These are phyloP conservation scores for Globisporangium nodosum DNA, from an alignment of 352 stramenopile species.

Conservation along the genomic window DNA sequence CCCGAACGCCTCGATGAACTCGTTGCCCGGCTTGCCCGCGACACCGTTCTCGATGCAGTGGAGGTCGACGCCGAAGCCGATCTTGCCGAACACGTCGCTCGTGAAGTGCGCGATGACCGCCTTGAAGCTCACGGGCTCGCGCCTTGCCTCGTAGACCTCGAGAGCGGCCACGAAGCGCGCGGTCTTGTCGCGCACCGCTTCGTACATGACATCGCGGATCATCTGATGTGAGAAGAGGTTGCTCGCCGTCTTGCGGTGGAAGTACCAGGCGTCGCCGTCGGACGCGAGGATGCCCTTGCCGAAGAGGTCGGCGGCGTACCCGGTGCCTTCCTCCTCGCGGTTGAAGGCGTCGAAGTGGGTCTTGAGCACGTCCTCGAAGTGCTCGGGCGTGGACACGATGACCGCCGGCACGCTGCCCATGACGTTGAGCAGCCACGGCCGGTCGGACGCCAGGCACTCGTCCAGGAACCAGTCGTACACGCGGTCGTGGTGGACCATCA, in stretches of 20 bases:
- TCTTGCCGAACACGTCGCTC: too few species aligned
- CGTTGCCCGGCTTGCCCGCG: slow-evolving; percentile 4
- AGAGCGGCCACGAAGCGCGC: neutral
- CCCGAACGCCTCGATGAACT: slow-evolving; percentile 38
- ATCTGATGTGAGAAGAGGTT: slow-evolving; percentile 36
- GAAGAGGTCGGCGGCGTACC: slow-evolving; percentile 20
- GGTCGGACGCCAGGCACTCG: too few species aligned
- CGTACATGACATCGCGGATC: slow-evolving; percentile 31
- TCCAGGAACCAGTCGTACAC: too few species aligned
- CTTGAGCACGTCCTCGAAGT: slow-evolving; percentile 33
- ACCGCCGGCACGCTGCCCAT: slow-evolving; percentile 18
- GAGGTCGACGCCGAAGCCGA: slow-evolving; percentile 28
- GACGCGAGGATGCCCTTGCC: slow-evolving; percentile 33
- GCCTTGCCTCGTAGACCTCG: too few species aligned
- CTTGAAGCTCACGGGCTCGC: too few species aligned
- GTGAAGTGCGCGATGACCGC: slow-evolving; percentile 17
- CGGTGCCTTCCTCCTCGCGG: slow-evolving; percentile 21
- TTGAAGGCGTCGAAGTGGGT: slow-evolving; percentile 31
- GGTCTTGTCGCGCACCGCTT: neutral
- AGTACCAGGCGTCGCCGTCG: slow-evolving; percentile 30
- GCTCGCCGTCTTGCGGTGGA: slow-evolving; percentile 46
- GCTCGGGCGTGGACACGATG: slow-evolving; percentile 18
- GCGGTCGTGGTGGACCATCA: too few species aligned
- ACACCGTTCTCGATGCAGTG: neutral
- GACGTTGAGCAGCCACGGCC: slow-evolving; percentile 20